Conservation (phyloP, 352 stramenopile genomes). For the Phytophthora colocasiae region DNA sequence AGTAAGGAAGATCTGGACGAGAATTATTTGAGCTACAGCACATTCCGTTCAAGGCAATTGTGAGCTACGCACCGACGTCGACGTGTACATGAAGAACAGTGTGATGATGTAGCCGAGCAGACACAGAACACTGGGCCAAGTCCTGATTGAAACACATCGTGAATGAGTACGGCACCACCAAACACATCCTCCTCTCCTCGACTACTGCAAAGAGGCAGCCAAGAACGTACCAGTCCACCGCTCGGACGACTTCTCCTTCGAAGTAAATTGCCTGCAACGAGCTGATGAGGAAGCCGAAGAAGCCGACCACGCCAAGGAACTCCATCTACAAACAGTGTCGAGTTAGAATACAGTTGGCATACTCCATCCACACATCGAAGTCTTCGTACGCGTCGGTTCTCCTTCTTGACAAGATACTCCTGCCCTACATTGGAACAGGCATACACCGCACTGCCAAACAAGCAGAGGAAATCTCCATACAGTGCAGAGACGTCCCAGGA, state of each 20-base stretch:
- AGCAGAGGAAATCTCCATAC: slow-evolving; percentile 92
- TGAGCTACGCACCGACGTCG: slow-evolving; percentile 76
- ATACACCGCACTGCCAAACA: slow-evolving; percentile 93
- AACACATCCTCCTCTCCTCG: background rate
- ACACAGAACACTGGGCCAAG: slow-evolving; percentile 60
- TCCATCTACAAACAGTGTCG: slow-evolving; percentile 65
- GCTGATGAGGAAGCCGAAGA: slow-evolving; percentile 93
- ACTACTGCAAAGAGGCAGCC: slow-evolving; percentile 5
- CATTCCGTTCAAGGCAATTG: background rate
- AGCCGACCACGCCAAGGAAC: slow-evolving; percentile 95
- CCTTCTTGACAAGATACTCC: slow-evolving; percentile 88
- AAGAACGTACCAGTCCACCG: slow-evolving; percentile 49
- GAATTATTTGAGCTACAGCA: slow-evolving; percentile 8
- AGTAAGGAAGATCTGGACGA: slow-evolving; percentile 67
- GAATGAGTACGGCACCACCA: slow-evolving; percentile 9
- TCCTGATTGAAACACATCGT: slow-evolving; percentile 39
- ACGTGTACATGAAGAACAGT: slow-evolving; percentile 93
- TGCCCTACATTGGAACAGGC: slow-evolving; percentile 93
- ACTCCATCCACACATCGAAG: background rate
- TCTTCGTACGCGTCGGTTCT: slow-evolving; percentile 57
- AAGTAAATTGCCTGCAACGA: slow-evolving; percentile 84
- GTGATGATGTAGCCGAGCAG: slow-evolving; percentile 82
- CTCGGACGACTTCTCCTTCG: slow-evolving; percentile 65
- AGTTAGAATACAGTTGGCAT: slow-evolving; percentile 9
- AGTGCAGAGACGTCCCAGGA: slow-evolving; percentile 58